Evolutionary conservation across 805 yeast species (phyloP).

Genomic region (Lipomyces sp.): DNA sequence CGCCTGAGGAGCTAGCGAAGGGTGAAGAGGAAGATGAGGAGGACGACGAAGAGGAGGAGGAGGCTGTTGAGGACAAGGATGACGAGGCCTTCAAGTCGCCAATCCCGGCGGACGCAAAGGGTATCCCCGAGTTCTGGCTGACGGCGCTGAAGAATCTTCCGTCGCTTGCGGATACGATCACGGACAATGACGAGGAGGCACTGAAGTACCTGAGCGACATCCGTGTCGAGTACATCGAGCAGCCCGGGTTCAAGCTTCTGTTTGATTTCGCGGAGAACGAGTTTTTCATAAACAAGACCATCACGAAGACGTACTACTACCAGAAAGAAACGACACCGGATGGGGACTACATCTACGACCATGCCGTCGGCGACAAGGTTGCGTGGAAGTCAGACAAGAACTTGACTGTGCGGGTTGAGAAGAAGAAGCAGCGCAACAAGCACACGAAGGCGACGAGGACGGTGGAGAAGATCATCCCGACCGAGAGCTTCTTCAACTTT

Average conservation of each 20-base stretch:
- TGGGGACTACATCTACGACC: slow-evolving; percentile 92
- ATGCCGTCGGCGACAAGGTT: slow-evolving; percentile 86
- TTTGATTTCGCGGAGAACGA: slow-evolving; percentile 78
- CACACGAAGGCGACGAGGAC: slow-evolving; percentile 94
- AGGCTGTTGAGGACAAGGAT: slow-evolving; percentile 35
- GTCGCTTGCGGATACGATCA: slow-evolving; percentile 75
- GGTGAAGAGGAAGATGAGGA: slow-evolving; percentile 59
- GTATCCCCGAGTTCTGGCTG: slow-evolving; percentile 95
- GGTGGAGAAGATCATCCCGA: slow-evolving; percentile 90
- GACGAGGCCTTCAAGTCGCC: slow-evolving; percentile 44
- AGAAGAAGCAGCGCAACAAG: slow-evolving; percentile 96
- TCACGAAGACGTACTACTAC: slow-evolving; percentile 86
- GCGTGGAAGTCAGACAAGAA: slow-evolving; percentile 83
- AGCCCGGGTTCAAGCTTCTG: slow-evolving; percentile 82
- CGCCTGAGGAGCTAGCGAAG: slow-evolving; percentile 67
- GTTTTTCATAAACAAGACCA: slow-evolving; percentile 65
- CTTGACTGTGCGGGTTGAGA: slow-evolving; percentile 82
- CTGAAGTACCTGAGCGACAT: slow-evolving; percentile 65
- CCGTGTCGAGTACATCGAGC: slow-evolving; percentile 69
- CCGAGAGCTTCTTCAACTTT: slow-evolving; percentile 91
- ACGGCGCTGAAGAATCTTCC: slow-evolving; percentile 88
- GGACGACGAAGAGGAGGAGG: slow-evolving; percentile 40
- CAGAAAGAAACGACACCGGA: slow-evolving; percentile 91
- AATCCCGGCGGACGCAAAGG: slow-evolving; percentile 47
- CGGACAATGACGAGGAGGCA: slow-evolving; percentile 87